Evolutionary conservation across 331 rosid genomes (phyloP), one percentile per base, ranked within the genome.

Genomic region (Rosa hybrid): DNA sequence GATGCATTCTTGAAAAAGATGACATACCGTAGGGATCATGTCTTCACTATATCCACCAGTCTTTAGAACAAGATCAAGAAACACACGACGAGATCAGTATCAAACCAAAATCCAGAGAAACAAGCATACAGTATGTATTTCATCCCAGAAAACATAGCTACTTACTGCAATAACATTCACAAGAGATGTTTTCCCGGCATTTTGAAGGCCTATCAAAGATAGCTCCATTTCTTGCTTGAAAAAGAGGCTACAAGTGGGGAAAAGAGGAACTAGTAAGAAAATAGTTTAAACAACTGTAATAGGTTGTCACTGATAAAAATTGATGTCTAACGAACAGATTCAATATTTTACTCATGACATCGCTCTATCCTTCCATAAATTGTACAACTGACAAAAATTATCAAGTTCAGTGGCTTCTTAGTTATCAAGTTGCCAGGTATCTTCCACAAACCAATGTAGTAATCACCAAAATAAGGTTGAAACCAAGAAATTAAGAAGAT

Each of bases 141-240:
- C 21, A 34, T 10, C 9, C 12, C 38, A 81, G 39, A 48, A 8
- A 23, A 14, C 6, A 72, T 17, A 68, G 71, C 73, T 54, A 87
- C 92, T 84, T 85, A 90, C 92, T 62, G 89, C 92, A 80, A 90
- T 81, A 77, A 84, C 94, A 79, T 87, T 90, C 63, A 90, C 89
- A 76, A 88, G 87, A 2, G 92, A 90, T 41, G 91, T 90, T 85
- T 88, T 90, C 69, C 94, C 90, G 3, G 89, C 89, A 85, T 90
- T 87, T 82, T 88, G 90, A 82, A 90, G 92, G 57, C 90, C 91
- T 78, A 90, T 86, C 68, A 90, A 62, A 68, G 94, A 88, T 10
- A 85, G 81, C 87, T 90, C 91, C 92, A 88, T 88, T 77, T 90
- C 92, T 82, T 88, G 94, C 90, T 90, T 88, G 85, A 85, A 87